Conservation (phyloP, 2,329 filamentous ascomycete species). For the Apiospora hydei region DNA sequence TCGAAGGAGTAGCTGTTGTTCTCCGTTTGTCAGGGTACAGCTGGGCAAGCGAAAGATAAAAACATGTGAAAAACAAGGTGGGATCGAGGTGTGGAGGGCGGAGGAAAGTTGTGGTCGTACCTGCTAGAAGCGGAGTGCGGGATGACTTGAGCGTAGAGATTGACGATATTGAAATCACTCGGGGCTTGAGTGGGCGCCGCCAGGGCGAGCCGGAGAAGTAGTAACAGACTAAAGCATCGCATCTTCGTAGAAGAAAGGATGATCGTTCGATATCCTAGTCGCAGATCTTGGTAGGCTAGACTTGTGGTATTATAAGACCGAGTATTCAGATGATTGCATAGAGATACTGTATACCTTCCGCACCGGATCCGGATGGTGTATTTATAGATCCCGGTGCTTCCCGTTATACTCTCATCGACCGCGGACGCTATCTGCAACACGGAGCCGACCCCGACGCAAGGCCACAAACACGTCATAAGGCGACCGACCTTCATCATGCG, state of each 20-base stretch:
- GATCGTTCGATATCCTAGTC: too few relatives aligned
- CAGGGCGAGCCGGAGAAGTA: not conserved
- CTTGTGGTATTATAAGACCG: accelerated
- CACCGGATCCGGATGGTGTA: not conserved
- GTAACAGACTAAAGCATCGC: not conserved
- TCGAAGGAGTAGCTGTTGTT: conserved; percentile 13
- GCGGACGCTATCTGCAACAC: not conserved
- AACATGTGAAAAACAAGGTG: not conserved
- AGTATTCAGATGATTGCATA: too few relatives aligned
- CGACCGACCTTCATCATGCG: not conserved
- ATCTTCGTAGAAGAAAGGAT: not conserved
- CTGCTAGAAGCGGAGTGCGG: not conserved
- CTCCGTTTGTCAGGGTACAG: not conserved
- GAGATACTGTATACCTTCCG: too few relatives aligned
- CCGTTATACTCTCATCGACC: not conserved
- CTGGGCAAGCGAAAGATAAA: not conserved
- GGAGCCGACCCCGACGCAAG: not conserved
- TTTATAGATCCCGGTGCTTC: not conserved
- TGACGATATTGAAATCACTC: not conserved
- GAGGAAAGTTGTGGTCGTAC: too few relatives aligned
- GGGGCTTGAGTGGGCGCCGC: not conserved
- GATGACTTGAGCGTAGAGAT: not conserved
- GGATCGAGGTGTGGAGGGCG: not conserved
- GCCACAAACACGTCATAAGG: not conserved
- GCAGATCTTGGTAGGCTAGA: too few relatives aligned